Evolutionary conservation across 805 yeast species (phyloP), one percentile per base, ranked within the genome.

Genomic region (Scheffersomyces ergatensis): DNA sequence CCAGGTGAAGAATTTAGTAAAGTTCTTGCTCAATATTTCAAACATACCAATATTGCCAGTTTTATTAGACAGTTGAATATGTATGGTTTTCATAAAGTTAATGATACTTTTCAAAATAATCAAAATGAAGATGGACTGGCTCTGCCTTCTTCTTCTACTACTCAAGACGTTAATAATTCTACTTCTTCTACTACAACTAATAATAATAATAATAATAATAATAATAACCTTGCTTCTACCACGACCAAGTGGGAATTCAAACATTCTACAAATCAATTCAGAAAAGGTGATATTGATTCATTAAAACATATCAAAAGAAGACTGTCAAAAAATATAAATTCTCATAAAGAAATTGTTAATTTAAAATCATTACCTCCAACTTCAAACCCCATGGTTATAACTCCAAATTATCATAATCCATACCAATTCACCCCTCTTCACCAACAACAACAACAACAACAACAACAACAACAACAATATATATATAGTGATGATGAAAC

Each of bases 1-100:
- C 97, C 97, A 0, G 83, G 85, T 37, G 96, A 90, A 59, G 90
- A 84, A 58, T 90, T 93, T 55, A 79, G 92, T 40, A 82, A 83
- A 55, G 90, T 84, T 25, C 65, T 84, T 43, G 57, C 70, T 24
- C 71, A 74, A 45, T 85, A 82, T 59, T 69, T 69, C 53, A 69
- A 69, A 49, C 74, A 69, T 51, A 67, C 74, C 44, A 69, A 69
- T 48, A 67, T 68, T 36, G 73, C 74, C 16, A 58, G 66, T 26
- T 69, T 69, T 44, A 67, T 69, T 34, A 54, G 74, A 31, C 74
- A 69, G 50, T 53, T 69, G 36, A 68, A 69, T 55, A 69, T 69
- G 74, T 69, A 69, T 47, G 74, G 74, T 24, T 69, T 69, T 50
- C 74, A 69, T 45, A 69, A 69, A 50, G 73, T 69, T 26, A 69